Percentiles rank a stretch among this genome's conserved stretches.
Conservation (phyloP, 257 asterid genomes). For the Datura wrightii region DNA sequence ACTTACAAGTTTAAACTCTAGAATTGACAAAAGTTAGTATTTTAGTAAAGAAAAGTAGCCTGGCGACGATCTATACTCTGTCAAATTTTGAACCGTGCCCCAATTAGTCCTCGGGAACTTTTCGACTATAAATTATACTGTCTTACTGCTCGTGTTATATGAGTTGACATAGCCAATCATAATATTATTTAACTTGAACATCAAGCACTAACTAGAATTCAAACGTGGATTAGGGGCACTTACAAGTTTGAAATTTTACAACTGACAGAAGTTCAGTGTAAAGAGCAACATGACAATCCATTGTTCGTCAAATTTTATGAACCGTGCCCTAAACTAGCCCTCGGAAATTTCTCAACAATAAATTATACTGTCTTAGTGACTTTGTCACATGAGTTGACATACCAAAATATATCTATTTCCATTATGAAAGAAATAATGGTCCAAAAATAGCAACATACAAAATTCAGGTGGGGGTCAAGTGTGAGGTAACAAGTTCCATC, state of each 20-base stretch:
- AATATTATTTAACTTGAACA: neutral
- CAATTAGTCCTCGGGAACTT: neutral
- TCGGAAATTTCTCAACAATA: too few relatives aligned
- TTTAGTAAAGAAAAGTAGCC: neutral
- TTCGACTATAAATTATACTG: neutral
- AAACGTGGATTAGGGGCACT: neutral
- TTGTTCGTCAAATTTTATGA: too few relatives aligned
- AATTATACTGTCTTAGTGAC: too few relatives aligned
- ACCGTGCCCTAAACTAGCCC: too few relatives aligned
- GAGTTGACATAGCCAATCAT: neutral
- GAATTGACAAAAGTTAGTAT: neutral
- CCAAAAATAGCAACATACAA: slow-evolving; percentile 28
- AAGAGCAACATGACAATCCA: neutral
- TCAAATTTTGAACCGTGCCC: neutral
- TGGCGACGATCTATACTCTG: neutral
- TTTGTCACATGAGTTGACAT: neutral
- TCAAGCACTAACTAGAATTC: neutral
- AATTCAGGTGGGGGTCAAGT: slow-evolving; percentile 30
- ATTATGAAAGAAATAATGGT: neutral
- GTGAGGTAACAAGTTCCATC: slow-evolving; percentile 44
- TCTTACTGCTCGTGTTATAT: neutral
- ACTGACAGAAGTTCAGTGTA: neutral
- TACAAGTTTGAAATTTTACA: neutral
- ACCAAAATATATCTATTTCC: neutral
- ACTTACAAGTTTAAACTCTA: neutral